Evolutionary conservation across 257 asterid species (phyloP).

Genomic region (Penstemon eatonii): DNA sequence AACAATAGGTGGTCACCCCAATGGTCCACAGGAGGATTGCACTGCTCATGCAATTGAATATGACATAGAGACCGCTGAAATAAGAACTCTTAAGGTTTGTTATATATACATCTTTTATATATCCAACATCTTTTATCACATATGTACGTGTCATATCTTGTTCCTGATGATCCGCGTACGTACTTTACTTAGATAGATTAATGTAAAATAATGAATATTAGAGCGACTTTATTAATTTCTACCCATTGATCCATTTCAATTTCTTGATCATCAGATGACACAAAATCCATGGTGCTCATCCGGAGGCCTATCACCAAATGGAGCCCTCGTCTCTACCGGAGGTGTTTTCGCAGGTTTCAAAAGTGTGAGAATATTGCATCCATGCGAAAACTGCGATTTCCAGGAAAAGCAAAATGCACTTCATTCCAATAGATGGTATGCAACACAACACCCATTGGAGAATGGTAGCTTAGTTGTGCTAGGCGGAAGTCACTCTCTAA

Average conservation of each 20-base stretch:
- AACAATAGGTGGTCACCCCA: conserved; percentile 34
- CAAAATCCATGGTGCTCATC: conserved; percentile 93
- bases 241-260: too few species aligned
- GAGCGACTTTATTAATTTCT: too few species aligned
- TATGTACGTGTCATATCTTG: background rate
- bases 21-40: conserved; percentile 50
- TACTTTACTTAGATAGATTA: too few species aligned
- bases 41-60: conserved; percentile 75
- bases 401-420: conserved; percentile 51
- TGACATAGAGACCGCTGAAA: conserved; percentile 51
- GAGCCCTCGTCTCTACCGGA: conserved; percentile 72
- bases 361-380: conserved; percentile 47
- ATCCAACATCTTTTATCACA: background rate
- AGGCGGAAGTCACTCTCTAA: conserved; percentile 73
- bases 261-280: conserved; percentile 37
- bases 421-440: conserved; percentile 67
- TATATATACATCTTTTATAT: too few species aligned
- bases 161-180: too few species aligned
- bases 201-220: too few species aligned
- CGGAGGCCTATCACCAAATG: conserved; percentile 60
- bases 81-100: conserved; percentile 62
- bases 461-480: conserved; percentile 59
- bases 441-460: conserved; percentile 50
- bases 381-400: conserved; percentile 42
- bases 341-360: conserved; percentile 59